These are phyloP conservation scores for Microsporum audouinii DNA, from an alignment of 2,329 filamentous ascomycete genomes.

Conservation along the genomic window DNA sequence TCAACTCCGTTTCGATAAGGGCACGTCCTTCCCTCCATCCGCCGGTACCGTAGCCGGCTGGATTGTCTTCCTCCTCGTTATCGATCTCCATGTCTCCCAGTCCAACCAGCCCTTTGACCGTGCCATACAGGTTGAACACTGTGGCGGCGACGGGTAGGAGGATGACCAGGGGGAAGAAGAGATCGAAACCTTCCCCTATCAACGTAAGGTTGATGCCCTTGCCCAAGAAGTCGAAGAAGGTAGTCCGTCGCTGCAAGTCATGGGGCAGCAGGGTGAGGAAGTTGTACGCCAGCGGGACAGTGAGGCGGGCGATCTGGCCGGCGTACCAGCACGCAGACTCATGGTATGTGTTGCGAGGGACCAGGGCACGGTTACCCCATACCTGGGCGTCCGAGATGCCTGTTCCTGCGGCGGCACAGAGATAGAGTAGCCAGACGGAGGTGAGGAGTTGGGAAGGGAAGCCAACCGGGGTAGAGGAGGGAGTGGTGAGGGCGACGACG, in stretches of 20 bases:
- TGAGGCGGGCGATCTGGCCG: conserved; percentile 81
- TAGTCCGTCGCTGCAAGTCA: conserved; percentile 61
- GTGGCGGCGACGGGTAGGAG: conserved; percentile 76
- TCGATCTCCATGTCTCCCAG: conserved; percentile 71
- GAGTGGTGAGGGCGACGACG: conserved; percentile 53
- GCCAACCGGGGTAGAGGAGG: conserved; percentile 62
- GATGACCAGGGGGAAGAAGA: conserved; percentile 78
- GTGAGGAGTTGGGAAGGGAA: conserved; percentile 79
- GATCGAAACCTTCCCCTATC: conserved; percentile 72
- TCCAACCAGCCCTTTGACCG: conserved; percentile 63
- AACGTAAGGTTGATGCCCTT: conserved; percentile 70
- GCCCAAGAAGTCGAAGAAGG: conserved; percentile 81
- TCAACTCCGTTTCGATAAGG: conserved; percentile 76
- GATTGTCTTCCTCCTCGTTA: conserved; percentile 46
- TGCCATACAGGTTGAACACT: conserved; percentile 79
- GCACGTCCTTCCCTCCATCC: conserved; percentile 87
- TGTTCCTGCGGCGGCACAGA: conserved; percentile 79
- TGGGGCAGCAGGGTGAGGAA: conserved; percentile 80
- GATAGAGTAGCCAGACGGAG: conserved; percentile 84
- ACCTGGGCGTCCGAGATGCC: conserved; percentile 88
- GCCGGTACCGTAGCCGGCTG: conserved; percentile 58
- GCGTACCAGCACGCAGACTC: conserved; percentile 96
- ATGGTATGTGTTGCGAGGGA: conserved; percentile 79
- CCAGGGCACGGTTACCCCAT: conserved; percentile 90
- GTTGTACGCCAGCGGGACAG: conserved; percentile 88